These are phyloP conservation scores for Larix sibirica DNA, from an alignment of 83 land plant genomes.

Conservation along the genomic window DNA sequence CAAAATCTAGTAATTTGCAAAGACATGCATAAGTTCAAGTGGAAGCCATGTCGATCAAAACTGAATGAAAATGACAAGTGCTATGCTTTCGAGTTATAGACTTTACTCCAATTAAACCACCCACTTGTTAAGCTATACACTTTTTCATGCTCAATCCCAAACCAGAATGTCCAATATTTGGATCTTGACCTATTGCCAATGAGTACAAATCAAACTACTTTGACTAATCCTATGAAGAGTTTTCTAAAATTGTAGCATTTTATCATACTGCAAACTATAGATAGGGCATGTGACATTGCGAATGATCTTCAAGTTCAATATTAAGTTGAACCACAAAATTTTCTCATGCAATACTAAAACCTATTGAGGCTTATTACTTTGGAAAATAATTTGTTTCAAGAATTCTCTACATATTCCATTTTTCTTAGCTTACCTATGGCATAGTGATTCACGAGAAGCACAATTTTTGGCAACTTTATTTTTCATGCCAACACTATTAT, in stretches of 20 bases:
- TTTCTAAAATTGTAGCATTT: slow-evolving; percentile 25
- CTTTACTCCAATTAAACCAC: slow-evolving; percentile 34
- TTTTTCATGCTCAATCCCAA: slow-evolving; percentile 39
- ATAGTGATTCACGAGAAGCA: slow-evolving; percentile 32
- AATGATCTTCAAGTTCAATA: too few species aligned
- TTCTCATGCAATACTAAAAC: background rate
- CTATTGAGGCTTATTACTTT: background rate
- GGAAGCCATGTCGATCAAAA: too few species aligned
- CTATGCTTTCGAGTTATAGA: slow-evolving; percentile 28
- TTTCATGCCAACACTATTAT: background rate
- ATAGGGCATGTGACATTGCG: background rate
- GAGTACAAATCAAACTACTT: slow-evolving; percentile 34
- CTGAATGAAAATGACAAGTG: too few species aligned
- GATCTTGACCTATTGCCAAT: slow-evolving; percentile 24
- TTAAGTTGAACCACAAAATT: background rate
- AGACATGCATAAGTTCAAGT: too few species aligned
- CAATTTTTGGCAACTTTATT: slow-evolving; percentile 20
- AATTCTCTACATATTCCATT: background rate
- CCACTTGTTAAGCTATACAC: slow-evolving; percentile 26
- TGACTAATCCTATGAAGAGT: slow-evolving; percentile 24
- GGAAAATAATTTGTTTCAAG: background rate
- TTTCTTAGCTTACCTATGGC: slow-evolving; percentile 26
- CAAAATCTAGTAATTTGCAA: too few species aligned
- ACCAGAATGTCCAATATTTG: slow-evolving; percentile 28
- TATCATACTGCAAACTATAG: background rate